Evolutionary conservation across 1,284 basidiomycete species (phyloP).

Genomic region (Ceratobasidium sp.): DNA sequence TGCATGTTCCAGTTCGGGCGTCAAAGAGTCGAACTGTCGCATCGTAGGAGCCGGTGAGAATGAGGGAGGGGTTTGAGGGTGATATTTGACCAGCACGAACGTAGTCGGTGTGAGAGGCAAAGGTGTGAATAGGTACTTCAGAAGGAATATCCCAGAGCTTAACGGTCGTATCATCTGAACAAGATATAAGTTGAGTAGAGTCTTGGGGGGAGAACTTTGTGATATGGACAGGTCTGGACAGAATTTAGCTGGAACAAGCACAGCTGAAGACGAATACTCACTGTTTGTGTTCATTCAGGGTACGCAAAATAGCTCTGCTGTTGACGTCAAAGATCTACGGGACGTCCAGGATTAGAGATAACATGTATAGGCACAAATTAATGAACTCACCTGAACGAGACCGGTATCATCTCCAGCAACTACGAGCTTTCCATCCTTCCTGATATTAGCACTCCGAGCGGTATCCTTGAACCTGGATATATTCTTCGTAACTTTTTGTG

Average conservation of each 20-base stretch:
- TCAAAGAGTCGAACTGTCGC: slow-evolving; percentile 92
- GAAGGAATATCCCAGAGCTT: slow-evolving; percentile 97
- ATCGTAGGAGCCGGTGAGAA: slow-evolving; percentile 96
- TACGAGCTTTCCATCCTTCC: slow-evolving; percentile 93
- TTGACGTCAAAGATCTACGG: slow-evolving; percentile 91
- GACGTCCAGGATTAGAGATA: slow-evolving; percentile 13
- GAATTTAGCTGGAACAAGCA: neutral
- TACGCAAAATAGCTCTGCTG: slow-evolving; percentile 92
- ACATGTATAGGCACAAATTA: no score
- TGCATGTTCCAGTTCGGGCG: slow-evolving; percentile 78
- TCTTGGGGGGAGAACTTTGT: slow-evolving; percentile 88
- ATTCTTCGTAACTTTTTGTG: slow-evolving; percentile 94
- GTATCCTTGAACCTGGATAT: slow-evolving; percentile 98
- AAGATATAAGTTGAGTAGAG: slow-evolving; percentile 88
- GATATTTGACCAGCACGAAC: slow-evolving; percentile 92
- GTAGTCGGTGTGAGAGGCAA: slow-evolving; percentile 91
- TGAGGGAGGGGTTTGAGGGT: slow-evolving; percentile 80
- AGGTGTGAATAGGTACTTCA: slow-evolving; percentile 80
- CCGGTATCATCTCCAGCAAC: slow-evolving; percentile 97
- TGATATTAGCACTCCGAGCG: slow-evolving; percentile 86
- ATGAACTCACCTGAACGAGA: slow-evolving; percentile 79
- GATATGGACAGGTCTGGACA: slow-evolving; percentile 82
- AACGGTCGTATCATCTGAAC: slow-evolving; percentile 95
- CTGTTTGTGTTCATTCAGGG: slow-evolving; percentile 92
- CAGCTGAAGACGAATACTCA: slow-evolving; percentile 50